Percentiles rank a stretch among this genome's conserved stretches.
Evolutionary conservation across 2,329 filamentous ascomycete species (phyloP).

Genomic region (Xylaria sp.): DNA sequence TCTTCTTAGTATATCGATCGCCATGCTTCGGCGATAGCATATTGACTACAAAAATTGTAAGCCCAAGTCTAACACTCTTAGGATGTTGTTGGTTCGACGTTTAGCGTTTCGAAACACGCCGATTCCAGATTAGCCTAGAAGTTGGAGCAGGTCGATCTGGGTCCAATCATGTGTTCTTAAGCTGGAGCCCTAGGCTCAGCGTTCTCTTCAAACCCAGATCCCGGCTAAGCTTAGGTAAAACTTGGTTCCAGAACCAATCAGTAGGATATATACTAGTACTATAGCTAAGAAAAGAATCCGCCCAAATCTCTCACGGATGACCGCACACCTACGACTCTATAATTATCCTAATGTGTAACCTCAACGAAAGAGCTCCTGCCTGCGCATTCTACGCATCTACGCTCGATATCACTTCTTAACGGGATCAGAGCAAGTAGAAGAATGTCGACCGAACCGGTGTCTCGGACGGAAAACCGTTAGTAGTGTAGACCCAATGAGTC

Average conservation of each 20-base stretch:
- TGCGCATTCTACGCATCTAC: neutral
- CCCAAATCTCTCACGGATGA: no score
- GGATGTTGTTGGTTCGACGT: neutral
- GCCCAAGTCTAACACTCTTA: neutral
- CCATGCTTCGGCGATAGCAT: neutral
- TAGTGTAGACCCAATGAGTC: conserved; percentile 14
- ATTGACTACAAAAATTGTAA: neutral
- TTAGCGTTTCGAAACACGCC: neutral
- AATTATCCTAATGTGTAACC: neutral
- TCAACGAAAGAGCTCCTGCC: neutral
- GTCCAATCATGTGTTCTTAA: neutral
- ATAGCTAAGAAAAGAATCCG: neutral
- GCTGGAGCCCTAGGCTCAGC: neutral
- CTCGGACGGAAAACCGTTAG: neutral
- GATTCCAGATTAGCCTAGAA: neutral
- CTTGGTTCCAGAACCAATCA: neutral
- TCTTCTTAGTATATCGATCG: neutral
- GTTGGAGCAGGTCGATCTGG: neutral
- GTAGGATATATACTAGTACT: neutral
- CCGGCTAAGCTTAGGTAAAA: neutral
- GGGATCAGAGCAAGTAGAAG: neutral
- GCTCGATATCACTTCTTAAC: no score
- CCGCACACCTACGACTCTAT: neutral
- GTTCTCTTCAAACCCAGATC: neutral
- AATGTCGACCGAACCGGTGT: neutral